Base-by-base conservation (phyloP, 441 rosid species). In the Euphorbia schlechtendalii region DNA sequence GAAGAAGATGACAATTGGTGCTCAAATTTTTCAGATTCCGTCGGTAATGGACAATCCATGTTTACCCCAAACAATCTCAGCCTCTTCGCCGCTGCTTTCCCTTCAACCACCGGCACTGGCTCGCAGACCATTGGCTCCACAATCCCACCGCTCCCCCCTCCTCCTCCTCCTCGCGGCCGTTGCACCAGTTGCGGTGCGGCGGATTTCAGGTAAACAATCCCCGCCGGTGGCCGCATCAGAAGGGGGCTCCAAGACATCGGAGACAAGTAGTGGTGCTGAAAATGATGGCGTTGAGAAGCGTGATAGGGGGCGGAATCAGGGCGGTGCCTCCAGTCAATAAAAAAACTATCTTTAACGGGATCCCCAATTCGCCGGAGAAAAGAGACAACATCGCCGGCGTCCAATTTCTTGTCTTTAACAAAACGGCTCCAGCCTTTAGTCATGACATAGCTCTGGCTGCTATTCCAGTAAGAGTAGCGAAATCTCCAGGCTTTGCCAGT, bases 341-440 rank as follows among this genome's bases (percentile, higher is more conserved):
- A 92, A 18, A 86, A 71, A 25, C 78, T 82, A 55, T 84, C 78
- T 69, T 78, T 84, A 0, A 76, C 82, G 0, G 71, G 54, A 34
- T 86, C 96, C 3, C 93, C 98, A 1, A 78, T 73, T 0, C 96
- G 97, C 36, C 98, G 63, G 61, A 88, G 95, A 63, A 93, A 93
- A 14, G 97, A 93, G 54, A 93, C 96, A 22, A 80, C 75, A 69
- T 93, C 98, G 0, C 98, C 98, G 0, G 97, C 96, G 41, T 93
- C 92, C 12, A 93, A 96, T 77, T 88, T 90, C 71, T 93, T 93
- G 69, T 93, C 98, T 81, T 93, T 93, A 15, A 93, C 98, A 59
- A 93, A 93, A 52, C 98, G 90, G 82, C 97, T 93, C 98, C 98
- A 93, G 4, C 98, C 98, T 79, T 92, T 92, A n/a, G 98, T 92